Conservation (phyloP, 169 alveolate species). For the Toxoplasma gondii region DNA sequence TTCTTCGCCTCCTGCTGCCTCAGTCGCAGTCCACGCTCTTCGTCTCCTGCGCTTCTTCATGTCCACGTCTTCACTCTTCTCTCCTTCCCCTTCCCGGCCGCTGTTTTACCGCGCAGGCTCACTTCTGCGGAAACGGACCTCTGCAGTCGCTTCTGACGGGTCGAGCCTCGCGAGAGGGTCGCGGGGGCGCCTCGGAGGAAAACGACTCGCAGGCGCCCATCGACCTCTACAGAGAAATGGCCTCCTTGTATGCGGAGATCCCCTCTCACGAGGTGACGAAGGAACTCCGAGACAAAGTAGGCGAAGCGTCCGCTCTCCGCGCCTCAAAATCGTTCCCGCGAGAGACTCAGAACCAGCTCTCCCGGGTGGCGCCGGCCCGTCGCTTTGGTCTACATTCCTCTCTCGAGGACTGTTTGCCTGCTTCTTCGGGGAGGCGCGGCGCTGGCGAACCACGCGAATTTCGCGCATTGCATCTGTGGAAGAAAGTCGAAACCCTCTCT, state of each 20-base stretch:
- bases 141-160: background rate
- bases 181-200: background rate
- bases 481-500: too few species aligned
- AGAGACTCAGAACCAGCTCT: too few species aligned
- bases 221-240: conserved; percentile 65
- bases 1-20: background rate
- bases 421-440: too few species aligned
- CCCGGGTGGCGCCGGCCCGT: too few species aligned
- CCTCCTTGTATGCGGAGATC: conserved; percentile 28
- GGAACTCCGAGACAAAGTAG: conserved; percentile 33
- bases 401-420: too few species aligned
- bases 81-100: too few species aligned
- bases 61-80: too few species aligned
- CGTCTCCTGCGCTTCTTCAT: too few species aligned
- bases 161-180: background rate
- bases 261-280: conserved; percentile 5
- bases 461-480: too few species aligned
- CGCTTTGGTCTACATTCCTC: too few species aligned
- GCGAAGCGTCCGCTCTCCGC: background rate
- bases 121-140: conserved; percentile 36
- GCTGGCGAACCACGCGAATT: too few species aligned
- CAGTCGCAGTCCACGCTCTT: background rate
- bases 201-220: background rate
- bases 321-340: background rate
- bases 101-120: conserved; percentile 26